Base-by-base conservation (phyloP, 2,329 filamentous ascomycete genomes). In the Leptosphaerulina australis region DNA sequence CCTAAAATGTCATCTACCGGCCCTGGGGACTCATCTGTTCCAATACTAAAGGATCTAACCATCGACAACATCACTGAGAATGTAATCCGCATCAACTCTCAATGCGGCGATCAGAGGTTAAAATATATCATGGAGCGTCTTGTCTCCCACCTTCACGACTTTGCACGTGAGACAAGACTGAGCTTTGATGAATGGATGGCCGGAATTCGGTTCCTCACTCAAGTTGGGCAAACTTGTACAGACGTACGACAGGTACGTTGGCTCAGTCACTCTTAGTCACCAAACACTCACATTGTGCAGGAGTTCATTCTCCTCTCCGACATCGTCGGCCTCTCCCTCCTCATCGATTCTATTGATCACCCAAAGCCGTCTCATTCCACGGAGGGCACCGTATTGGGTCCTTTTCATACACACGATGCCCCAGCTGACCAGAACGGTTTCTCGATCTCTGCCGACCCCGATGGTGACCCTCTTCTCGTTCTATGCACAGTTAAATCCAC, bases 241-340 rank as follows among this genome's bases (percentile, higher is more conserved):
- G 85, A 90, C 64, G 86, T 90, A 38, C 82, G 89, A 59, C 87
- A 90, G 73, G 85, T 88, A 73, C 20, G 47, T 37, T 3, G 12
- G 14, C 24, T 26, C 20, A 25, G 10, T 12, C 21, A 12, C 17
- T 14, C 17, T 7, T n/a, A n/a, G n/a, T 17, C 24, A 12, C 25
- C 31, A 18, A 5, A 15, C 34, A 22, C 17, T 33, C 12, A 46
- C n/a, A 24, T 21, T 1, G 11, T 6, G 2, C 58, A 86, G 81
- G 88, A 91, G 79, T 91, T 89, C 77, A 92, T 93, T 71, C 83
- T 93, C 29, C 84, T 93, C 56, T 90, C 86, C 59, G 90, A 94
- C 73, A 81, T 90, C 31, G 81, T 93, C 17, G 90, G 89, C 29
- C 83, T 94, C 26, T 91, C 88, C 17, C 82, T 92, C 51, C 83